A percentile compares a stretch with the other conserved stretches of the same genome.
Evolutionary conservation across 176 grass and related monocot species (phyloP).

Genomic region (Bothriochloa decipiens): DNA sequence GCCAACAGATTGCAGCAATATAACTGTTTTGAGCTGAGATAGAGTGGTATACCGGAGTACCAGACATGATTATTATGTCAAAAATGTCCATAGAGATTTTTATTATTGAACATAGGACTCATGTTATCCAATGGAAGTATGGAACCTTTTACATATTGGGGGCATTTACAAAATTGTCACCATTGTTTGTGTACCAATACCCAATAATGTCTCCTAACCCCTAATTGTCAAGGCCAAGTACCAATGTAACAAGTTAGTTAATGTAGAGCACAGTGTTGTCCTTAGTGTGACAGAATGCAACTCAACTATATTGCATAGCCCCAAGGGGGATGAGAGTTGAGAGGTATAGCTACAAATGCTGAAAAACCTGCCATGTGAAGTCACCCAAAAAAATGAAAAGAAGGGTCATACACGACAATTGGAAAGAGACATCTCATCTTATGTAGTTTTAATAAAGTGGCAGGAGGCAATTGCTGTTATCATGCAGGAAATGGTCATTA

Average conservation of each 20-base stretch:
- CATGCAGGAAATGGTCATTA: too few species aligned
- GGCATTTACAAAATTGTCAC: background rate
- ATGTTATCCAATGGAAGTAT: background rate
- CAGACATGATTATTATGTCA: background rate
- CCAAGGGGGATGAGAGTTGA: background rate
- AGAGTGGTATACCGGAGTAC: background rate
- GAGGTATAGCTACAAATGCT: background rate
- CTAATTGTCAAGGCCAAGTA: background rate
- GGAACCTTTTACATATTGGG: background rate
- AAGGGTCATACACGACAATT: background rate
- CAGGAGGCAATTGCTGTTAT: background rate
- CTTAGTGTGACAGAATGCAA: background rate
- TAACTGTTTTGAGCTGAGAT: background rate
- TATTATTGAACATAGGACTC: background rate
- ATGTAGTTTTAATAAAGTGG: background rate
- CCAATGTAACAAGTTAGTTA: background rate
- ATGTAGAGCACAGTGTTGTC: background rate
- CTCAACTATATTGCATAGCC: background rate
- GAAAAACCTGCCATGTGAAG: background rate
- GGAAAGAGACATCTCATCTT: background rate
- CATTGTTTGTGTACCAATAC: background rate
- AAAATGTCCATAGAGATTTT: background rate
- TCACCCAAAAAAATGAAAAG: background rate
- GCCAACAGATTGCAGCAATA: background rate
- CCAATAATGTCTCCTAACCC: background rate